phyloP scores from a whole-genome alignment of 139 green algal species.

The Micromonas commoda region DNA sequence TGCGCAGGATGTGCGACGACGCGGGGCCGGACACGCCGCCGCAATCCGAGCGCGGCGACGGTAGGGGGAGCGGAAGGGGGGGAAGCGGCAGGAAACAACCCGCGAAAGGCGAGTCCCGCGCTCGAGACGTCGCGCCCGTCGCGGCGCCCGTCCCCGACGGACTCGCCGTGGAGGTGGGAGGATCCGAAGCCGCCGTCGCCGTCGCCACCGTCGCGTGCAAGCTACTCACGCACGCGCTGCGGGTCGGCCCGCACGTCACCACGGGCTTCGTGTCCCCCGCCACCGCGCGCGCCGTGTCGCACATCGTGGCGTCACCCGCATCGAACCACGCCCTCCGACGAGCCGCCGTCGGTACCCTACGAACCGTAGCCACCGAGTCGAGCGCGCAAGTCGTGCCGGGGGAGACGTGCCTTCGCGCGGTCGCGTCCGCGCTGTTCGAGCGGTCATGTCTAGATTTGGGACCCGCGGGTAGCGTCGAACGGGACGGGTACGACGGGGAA shows the following conservation, averaged over 20 bases:
- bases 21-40: neutral
- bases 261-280: neutral
- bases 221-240: neutral
- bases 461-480: neutral
- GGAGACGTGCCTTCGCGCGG: neutral
- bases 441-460: no score
- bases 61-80: neutral
- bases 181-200: neutral
- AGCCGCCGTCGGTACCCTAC: neutral
- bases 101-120: neutral
- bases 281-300: neutral
- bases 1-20: neutral
- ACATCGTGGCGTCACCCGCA: neutral
- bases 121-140: neutral
- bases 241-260: neutral
- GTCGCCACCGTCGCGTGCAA: neutral
- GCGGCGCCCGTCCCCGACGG: no score
- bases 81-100: no score
- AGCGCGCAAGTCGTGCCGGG: neutral
- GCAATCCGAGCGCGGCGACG: neutral
- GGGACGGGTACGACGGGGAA: neutral
- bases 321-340: no score
- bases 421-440: neutral
- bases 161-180: neutral
- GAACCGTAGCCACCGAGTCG: neutral